phyloP scores from a whole-genome alignment of 1,284 basidiomycete genomes.

The Gymnopus androsaceus region DNA sequence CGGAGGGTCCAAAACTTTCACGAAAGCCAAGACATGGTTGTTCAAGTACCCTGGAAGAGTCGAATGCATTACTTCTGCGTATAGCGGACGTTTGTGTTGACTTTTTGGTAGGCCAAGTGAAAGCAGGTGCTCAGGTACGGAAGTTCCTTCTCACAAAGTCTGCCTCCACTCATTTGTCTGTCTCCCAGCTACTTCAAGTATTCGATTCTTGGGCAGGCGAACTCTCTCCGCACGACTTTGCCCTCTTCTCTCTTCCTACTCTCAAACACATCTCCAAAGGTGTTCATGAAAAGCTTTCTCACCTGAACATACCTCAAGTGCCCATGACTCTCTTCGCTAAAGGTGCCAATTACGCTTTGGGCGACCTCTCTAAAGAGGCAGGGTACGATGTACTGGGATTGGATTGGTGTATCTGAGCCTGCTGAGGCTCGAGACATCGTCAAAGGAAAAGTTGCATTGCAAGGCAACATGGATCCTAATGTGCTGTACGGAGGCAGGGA shows the following conservation, averaged over 20 bases:
- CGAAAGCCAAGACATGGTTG: conserved; percentile 90
- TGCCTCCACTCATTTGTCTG: background rate
- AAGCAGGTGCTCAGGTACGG: conserved; percentile 88
- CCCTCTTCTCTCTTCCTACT: conserved; percentile 72
- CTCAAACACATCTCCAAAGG: conserved; percentile 62
- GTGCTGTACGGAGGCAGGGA: conserved; percentile 86
- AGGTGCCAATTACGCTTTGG: conserved; percentile 78
- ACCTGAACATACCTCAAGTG: conserved; percentile 55
- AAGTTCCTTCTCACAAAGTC: conserved; percentile 9
- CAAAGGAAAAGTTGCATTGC: conserved; percentile 72
- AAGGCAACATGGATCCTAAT: conserved; percentile 94
- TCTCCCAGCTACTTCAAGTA: conserved; percentile 80
- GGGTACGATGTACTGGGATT: conserved; percentile 88
- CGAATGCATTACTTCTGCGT: conserved; percentile 70
- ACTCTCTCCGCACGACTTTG: conserved; percentile 84
- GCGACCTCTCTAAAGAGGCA: conserved; percentile 53
- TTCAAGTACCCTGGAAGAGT: conserved; percentile 86
- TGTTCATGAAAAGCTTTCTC: conserved; percentile 62
- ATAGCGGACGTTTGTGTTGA: conserved; percentile 87
- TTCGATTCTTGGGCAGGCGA: conserved; percentile 96
- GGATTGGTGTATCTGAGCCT: conserved; percentile 86
- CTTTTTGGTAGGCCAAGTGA: conserved; percentile 87
- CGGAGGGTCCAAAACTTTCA: conserved; percentile 84
- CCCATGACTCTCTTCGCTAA: conserved; percentile 94
- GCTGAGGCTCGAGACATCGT: conserved; percentile 65